Conservation (phyloP, 352 stramenopile species). For the Globisporangium viniferum region DNA sequence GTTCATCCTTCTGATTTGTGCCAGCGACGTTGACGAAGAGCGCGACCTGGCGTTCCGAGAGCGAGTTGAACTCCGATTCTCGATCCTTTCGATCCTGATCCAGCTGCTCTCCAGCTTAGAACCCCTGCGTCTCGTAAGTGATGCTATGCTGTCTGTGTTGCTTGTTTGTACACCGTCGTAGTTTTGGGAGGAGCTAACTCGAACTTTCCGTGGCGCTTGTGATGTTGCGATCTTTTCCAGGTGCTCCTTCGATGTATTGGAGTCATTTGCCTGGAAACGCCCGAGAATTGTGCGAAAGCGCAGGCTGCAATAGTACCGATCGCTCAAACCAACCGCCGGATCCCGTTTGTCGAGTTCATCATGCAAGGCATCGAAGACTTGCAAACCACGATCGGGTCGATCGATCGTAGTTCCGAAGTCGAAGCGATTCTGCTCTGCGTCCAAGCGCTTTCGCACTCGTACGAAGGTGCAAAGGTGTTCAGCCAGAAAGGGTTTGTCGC, state of each 20-base stretch:
- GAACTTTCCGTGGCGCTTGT: not conserved
- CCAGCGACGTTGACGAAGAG: conserved; percentile 13
- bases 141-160: not conserved
- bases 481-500: conserved; percentile 10
- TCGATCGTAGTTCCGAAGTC: conserved; percentile 7
- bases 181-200: not conserved
- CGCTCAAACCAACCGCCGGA: not conserved
- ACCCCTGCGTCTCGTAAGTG: conserved; percentile 2
- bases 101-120: conserved; percentile 5
- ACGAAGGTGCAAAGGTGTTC: conserved; percentile 10
- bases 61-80: conserved; percentile 5
- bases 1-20: conserved; percentile 12
- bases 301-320: not conserved
- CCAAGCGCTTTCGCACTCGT: conserved; percentile 17
- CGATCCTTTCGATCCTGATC: conserved; percentile 9
- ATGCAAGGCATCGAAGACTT: conserved; percentile 8
- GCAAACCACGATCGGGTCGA: not conserved
- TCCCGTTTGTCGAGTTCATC: conserved; percentile 10
- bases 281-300: conserved; percentile 7
- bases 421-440: conserved; percentile 18
- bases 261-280: conserved; percentile 12
- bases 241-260: conserved; percentile 12
- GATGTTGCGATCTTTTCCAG: not conserved
- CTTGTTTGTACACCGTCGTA: not conserved
- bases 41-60: conserved; percentile 9